Conservation (phyloP, 1,284 basidiomycete species). For the Ganoderma sinense region DNA sequence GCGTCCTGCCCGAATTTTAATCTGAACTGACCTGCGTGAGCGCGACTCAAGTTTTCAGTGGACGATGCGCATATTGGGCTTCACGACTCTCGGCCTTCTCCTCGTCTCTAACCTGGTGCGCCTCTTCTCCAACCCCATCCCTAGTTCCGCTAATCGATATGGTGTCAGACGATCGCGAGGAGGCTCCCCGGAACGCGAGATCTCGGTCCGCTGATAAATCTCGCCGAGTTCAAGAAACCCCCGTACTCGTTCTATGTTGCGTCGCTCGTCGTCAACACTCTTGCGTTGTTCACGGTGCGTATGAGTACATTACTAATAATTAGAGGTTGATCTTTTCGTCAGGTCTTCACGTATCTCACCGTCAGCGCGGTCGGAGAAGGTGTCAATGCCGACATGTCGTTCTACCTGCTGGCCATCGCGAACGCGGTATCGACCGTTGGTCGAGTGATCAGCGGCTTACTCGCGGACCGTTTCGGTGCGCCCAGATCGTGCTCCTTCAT, state of each 20-base stretch:
- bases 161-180: constrained; percentile 3
- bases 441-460: not conserved
- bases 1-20: not conserved
- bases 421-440: not conserved
- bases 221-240: not conserved
- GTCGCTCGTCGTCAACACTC: not conserved
- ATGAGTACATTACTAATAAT: too few species aligned
- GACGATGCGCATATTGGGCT: constrained; percentile 65
- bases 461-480: not conserved
- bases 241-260: not conserved
- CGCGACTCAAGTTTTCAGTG: constrained; percentile 37
- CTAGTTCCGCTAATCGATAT: not conserved
- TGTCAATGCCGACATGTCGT: not conserved
- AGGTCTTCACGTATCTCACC: not conserved
- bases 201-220: not conserved
- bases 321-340: too few species aligned
- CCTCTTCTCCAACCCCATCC: not conserved
- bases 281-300: not conserved
- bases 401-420: not conserved
- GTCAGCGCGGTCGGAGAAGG: not conserved
- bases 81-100: constrained; percentile 53
- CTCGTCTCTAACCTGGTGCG: constrained; percentile 49
- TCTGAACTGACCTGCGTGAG: not conserved
- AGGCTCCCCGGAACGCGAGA: not conserved
- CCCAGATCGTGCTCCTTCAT: not conserved